Base-by-base conservation (phyloP, 176 grass and related monocot genomes). In the Carex scoparia region DNA sequence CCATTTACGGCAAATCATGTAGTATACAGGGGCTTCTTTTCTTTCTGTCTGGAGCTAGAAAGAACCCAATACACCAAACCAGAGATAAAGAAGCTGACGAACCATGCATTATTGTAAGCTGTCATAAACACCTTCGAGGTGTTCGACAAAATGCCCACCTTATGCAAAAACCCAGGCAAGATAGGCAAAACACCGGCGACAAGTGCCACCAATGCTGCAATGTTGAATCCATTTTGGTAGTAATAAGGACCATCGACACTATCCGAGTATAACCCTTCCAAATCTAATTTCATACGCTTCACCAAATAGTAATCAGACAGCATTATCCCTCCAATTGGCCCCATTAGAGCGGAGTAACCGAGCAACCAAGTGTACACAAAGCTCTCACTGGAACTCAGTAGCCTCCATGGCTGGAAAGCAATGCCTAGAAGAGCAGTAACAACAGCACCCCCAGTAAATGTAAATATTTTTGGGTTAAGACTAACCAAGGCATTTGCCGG, bases 341-440 rank as follows among this genome's bases (percentile, higher is more conserved):
- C 95, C 93, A 98, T 93, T 57, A 98, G 86, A 54, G 95, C 95
- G 1, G 93, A 98, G 87, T 93, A 89, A 33, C 93, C 88, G 8
- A 98, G 60, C 51, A 98, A 87, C 95, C 95, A 95, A 2, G 95
- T 98, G 85, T 98, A 98, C 53, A 95, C 87, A 86, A 98, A 98
- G 90, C 87, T 95, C 86, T 98, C 89, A 65, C 95, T 98, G 79
- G 95, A 94, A 75, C 93, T 95, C 6, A 98, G 88, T 69, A 98
- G 81, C 65, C 86, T 86, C 95, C 95, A 98, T 0, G 95, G 95
- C 89, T 93, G 91, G 91, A 94, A 95, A 14, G 90, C 93, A 32
- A 98, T 92, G 75, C 93, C 88, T 51, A 98, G 54, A 64, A 98
- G 18, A 32, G 95, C 95, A 40, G 95, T 98, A 81, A 90, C 54